These are phyloP conservation scores for Phascolomyces articulosus DNA, from an alignment of 371 early-diverging fungal species.

Conservation along the genomic window DNA sequence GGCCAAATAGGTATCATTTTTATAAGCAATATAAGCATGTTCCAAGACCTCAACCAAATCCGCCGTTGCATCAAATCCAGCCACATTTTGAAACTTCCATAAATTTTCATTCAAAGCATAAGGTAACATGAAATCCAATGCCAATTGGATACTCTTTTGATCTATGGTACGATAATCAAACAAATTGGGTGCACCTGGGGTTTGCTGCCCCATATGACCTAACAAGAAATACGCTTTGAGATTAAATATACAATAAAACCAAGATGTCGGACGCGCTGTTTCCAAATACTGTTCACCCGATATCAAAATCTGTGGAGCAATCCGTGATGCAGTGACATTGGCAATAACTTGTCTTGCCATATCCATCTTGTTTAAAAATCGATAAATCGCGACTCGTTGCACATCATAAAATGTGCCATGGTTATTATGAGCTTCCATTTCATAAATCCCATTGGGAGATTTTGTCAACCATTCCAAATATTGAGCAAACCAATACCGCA, in stretches of 20 bases:
- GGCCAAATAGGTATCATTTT: slow-evolving; percentile 26
- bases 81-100: slow-evolving; percentile 44
- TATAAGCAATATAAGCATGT: slow-evolving; percentile 47
- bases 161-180: slow-evolving; percentile 35
- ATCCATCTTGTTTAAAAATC: slow-evolving; percentile 34
- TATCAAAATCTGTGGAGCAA: slow-evolving; percentile 32
- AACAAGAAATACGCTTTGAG: slow-evolving; percentile 37
- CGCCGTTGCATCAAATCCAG: slow-evolving; percentile 25
- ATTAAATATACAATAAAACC: slow-evolving; percentile 50
- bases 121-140: slow-evolving; percentile 53
- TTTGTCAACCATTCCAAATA: slow-evolving; percentile 53
- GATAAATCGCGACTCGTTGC: slow-evolving; percentile 42
- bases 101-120: slow-evolving; percentile 39
- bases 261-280: slow-evolving; percentile 33
- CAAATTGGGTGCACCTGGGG: slow-evolving; percentile 15
- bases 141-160: slow-evolving; percentile 43
- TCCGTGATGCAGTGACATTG: slow-evolving; percentile 29
- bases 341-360: slow-evolving; percentile 26
- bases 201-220: too few species aligned
- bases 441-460: slow-evolving; percentile 43
- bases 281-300: slow-evolving; percentile 42
- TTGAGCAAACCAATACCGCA: slow-evolving; percentile 47
- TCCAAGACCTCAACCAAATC: slow-evolving; percentile 40
- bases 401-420: slow-evolving; percentile 55
- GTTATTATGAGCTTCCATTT: slow-evolving; percentile 44